Evolutionary conservation across 2,329 filamentous ascomycete species (phyloP), one percentile per base, ranked within the genome.

Genomic region (Orbilia blumenaviensis): DNA sequence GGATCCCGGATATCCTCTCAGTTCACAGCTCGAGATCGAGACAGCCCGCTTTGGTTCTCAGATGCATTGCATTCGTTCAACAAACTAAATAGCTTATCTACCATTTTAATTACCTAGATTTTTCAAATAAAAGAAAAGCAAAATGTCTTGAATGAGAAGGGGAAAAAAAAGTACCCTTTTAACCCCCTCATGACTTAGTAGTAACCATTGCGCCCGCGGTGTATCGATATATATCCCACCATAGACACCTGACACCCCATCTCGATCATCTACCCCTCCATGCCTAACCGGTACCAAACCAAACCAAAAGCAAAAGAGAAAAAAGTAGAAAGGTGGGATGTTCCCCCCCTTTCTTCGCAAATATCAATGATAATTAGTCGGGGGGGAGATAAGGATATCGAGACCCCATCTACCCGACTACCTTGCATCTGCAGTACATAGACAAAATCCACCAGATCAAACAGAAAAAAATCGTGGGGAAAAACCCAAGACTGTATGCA

Each of bases 401-500:
- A n/a, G n/a, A n/a, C n/a, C n/a, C n/a, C n/a, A n/a, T n/a, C n/a
- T n/a, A n/a, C n/a, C n/a, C n/a, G n/a, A n/a, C n/a, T n/a, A n/a
- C 5, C 6, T 14, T 3, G 6, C 21, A 10, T 32, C 61, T 36
- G 10, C 18, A 25, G 48, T n/a, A 54, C 34, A 54, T 27, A 54
- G 48, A 54, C 48, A 52, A 36, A 52, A 5, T 10, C 5, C 29
- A 5, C 14, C 16, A 9, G 48, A 48, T 48, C 36, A 42, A 5
- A 44, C 25, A 34, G 32, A 62, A 60, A 34, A 23, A 27, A 72
- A 72, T 74, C 69, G 61, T 66, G 61, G 69, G 69, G 69, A 73
- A 64, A 44, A 16, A 10, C 18, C 5, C 12, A 16, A 25, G 29
- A 25, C n/a, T n/a, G n/a, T n/a, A n/a, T n/a, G n/a, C n/a, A n/a